Conservation (phyloP, 768 basidiomycete species). For the Collybiopsis confluens region DNA sequence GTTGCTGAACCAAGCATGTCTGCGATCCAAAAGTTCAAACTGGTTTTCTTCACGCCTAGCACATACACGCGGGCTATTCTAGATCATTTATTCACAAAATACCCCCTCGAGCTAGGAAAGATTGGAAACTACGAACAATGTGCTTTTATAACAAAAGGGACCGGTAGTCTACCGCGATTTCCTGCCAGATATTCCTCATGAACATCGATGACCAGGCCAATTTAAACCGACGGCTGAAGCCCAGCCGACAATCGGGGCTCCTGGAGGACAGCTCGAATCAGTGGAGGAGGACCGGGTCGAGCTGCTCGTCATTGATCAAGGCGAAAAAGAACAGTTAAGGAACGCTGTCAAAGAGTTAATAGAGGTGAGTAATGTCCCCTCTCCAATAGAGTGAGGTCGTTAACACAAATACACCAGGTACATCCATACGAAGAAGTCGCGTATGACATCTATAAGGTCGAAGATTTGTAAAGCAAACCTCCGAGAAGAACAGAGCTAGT, state of each 20-base stretch:
- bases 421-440: constrained; percentile 10
- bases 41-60: constrained; percentile 49
- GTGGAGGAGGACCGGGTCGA: constrained; percentile 32
- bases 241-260: constrained; percentile 39
- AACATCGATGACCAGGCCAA: too few species aligned
- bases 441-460: constrained; percentile 13
- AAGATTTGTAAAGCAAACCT: constrained; percentile 19
- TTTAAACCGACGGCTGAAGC: constrained; percentile 38
- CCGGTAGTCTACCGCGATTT: constrained; percentile 27
- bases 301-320: constrained; percentile 7
- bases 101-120: constrained; percentile 42
- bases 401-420: too few species aligned
- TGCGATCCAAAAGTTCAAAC: constrained; percentile 34
- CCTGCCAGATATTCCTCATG: too few species aligned
- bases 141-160: constrained; percentile 52
- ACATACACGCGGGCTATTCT: constrained; percentile 35
- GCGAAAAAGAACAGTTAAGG: constrained; percentile 2
- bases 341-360: constrained; percentile 5
- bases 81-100: constrained; percentile 41
- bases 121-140: constrained; percentile 50
- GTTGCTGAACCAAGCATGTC: constrained; percentile 13
- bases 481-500: background rate
- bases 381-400: background rate
- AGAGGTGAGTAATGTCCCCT: background rate
- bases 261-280: constrained; percentile 35